Conservation (phyloP, 345 rosid genomes). For the Sonneratia caseolaris region DNA sequence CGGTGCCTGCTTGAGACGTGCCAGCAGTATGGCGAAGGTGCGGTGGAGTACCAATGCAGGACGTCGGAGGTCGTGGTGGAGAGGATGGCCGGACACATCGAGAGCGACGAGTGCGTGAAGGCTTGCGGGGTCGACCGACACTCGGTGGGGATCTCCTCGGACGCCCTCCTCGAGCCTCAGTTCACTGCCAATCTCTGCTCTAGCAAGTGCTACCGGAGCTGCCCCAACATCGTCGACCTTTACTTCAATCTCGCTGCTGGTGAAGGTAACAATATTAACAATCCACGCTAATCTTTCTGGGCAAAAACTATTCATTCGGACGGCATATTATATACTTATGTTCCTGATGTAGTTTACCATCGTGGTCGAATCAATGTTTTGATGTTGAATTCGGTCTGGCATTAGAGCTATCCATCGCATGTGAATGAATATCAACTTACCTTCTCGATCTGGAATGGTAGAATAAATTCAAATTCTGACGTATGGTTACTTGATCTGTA, state of each 20-base stretch:
- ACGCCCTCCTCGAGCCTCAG: conserved; percentile 66
- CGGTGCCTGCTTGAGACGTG: conserved; percentile 74
- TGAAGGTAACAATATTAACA: conserved; percentile 44
- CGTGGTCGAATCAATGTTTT: too few relatives aligned
- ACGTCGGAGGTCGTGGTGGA: conserved; percentile 76
- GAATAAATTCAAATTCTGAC: not conserved
- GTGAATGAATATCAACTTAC: not conserved
- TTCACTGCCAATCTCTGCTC: conserved; percentile 83
- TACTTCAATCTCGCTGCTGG: conserved; percentile 93
- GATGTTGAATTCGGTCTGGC: too few relatives aligned
- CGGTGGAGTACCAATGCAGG: conserved; percentile 60
- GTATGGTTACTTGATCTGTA: conserved; percentile 3
- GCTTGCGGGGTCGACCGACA: conserved; percentile 82
- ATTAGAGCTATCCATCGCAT: too few relatives aligned
- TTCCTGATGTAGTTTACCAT: too few relatives aligned
- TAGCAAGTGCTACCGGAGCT: conserved; percentile 47
- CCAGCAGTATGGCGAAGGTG: conserved; percentile 14
- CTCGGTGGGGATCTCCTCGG: conserved; percentile 83
- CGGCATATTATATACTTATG: too few relatives aligned
- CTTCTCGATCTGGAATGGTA: not conserved
- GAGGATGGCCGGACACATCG: conserved; percentile 60
- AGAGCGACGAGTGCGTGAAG: conserved; percentile 58
- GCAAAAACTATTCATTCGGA: too few relatives aligned
- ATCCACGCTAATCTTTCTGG: too few relatives aligned
- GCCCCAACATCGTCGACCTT: conserved; percentile 91